A percentile compares a stretch with the other conserved stretches of the same genome.
These are phyloP conservation scores for Pseudogymnoascus sp. DNA, from an alignment of 2,329 filamentous ascomycete species.

Conservation along the genomic window DNA sequence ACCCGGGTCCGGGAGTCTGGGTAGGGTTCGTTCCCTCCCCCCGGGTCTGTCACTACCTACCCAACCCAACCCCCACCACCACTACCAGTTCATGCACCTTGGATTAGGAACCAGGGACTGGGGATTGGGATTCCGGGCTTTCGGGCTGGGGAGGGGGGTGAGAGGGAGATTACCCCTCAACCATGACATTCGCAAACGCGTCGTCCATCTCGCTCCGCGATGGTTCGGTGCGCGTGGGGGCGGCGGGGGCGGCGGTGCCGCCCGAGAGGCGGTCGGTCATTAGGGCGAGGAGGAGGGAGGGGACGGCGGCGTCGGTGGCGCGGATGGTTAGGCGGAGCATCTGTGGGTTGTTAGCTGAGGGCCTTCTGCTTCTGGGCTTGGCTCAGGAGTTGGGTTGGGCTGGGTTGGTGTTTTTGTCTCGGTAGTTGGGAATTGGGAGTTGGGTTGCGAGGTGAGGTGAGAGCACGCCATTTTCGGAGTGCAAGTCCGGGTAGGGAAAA, in stretches of 20 bases:
- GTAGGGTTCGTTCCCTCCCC: no score
- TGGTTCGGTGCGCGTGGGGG: slow-evolving; percentile 17
- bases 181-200: slow-evolving; percentile 26
- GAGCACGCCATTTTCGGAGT: not conserved
- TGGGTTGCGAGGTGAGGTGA: not conserved
- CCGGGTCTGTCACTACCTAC: no score
- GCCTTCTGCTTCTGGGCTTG: not conserved
- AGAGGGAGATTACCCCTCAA: slow-evolving; percentile 7
- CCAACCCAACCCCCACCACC: no score
- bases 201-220: slow-evolving; percentile 25
- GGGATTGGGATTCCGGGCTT: no score
- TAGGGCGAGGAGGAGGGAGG: slow-evolving; percentile 66
- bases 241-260: slow-evolving; percentile 29
- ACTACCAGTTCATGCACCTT: not conserved
- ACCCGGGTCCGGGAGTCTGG: not conserved
- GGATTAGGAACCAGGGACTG: no score
- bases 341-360: slow-evolving; percentile 39
- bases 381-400: not conserved
- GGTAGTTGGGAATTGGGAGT: not conserved
- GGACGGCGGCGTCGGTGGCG: slow-evolving; percentile 85
- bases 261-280: slow-evolving; percentile 76
- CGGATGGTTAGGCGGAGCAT: slow-evolving; percentile 93
- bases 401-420: no score
- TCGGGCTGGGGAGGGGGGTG: no score
- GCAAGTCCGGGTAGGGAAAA: not conserved